Evolutionary conservation across 2,329 filamentous ascomycete species (phyloP).

Genomic region (Diaporthe amygdali): DNA sequence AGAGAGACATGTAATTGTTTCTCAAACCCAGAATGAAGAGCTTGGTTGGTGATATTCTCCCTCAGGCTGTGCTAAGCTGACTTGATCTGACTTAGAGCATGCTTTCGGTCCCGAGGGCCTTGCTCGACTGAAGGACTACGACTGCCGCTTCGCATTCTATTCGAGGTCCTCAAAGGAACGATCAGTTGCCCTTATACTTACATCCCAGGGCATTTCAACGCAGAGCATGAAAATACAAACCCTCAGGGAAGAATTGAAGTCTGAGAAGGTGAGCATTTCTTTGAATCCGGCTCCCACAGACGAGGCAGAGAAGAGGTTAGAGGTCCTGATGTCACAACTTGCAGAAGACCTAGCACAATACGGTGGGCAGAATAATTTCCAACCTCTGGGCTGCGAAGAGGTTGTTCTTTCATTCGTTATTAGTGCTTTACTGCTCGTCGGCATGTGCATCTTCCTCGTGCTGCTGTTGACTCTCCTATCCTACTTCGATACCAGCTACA

Average conservation of each 20-base stretch:
- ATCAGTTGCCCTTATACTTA: neutral
- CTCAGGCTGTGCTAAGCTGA: too few relatives aligned
- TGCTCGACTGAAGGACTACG: neutral
- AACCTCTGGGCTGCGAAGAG: neutral
- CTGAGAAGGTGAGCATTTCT: neutral
- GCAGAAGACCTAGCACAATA: neutral
- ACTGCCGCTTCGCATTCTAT: slow-evolving; percentile 10
- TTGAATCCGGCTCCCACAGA: neutral
- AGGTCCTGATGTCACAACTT: neutral
- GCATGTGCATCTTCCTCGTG: slow-evolving; percentile 1
- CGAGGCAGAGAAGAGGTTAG: neutral
- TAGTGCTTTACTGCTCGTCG: neutral
- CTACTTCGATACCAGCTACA: neutral
- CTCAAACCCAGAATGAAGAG: too few relatives aligned
- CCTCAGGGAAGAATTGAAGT: neutral
- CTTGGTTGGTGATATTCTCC: too few relatives aligned
- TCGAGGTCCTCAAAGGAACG: neutral
- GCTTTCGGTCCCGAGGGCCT: neutral
- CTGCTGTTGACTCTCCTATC: slow-evolving; percentile 9
- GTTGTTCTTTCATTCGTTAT: neutral
- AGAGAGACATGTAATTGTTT: too few relatives aligned
- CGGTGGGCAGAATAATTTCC: neutral
- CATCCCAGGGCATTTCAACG: neutral
- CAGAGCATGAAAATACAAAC: neutral
- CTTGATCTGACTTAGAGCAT: neutral